Evolutionary conservation across 2,329 filamentous ascomycete genomes (phyloP).

Genomic region (Pestalotiopsis sp.): DNA sequence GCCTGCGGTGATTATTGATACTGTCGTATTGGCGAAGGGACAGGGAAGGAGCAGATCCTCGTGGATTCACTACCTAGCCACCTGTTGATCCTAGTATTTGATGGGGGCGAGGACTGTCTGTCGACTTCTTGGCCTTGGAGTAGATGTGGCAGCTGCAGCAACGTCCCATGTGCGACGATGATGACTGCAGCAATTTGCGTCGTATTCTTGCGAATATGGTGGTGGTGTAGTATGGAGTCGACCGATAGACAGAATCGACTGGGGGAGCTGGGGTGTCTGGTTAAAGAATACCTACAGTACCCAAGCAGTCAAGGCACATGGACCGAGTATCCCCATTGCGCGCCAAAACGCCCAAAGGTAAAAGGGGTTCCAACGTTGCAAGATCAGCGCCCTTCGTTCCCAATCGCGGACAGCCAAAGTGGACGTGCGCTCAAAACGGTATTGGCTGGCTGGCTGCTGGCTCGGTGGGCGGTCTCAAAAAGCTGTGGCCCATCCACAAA

Average conservation of each 20-base stretch:
- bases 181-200: not conserved
- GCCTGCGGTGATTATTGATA: conserved; percentile 4
- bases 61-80: not conserved
- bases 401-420: conserved; percentile 1
- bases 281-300: not conserved
- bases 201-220: not conserved
- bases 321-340: not conserved
- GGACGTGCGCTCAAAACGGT: conserved; percentile 5
- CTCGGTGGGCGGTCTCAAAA: not conserved
- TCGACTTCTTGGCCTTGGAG: not conserved
- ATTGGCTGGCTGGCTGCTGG: not conserved
- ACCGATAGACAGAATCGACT: not conserved
- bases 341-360: not conserved
- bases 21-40: conserved; percentile 1
- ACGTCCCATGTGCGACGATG: not conserved
- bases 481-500: not conserved
- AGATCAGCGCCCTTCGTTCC: conserved; percentile 10
- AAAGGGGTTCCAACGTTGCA: conserved; percentile 10
- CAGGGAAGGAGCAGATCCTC: not conserved
- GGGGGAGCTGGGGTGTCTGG: not conserved
- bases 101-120: not conserved
- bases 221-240: not conserved
- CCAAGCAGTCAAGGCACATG: not conserved
- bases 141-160: not conserved
- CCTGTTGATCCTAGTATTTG: not conserved